A percentile compares a stretch with the other conserved stretches of the same genome.
Evolutionary conservation across 2,329 filamentous ascomycete species (phyloP).

Genomic region (Claviceps monticola): DNA sequence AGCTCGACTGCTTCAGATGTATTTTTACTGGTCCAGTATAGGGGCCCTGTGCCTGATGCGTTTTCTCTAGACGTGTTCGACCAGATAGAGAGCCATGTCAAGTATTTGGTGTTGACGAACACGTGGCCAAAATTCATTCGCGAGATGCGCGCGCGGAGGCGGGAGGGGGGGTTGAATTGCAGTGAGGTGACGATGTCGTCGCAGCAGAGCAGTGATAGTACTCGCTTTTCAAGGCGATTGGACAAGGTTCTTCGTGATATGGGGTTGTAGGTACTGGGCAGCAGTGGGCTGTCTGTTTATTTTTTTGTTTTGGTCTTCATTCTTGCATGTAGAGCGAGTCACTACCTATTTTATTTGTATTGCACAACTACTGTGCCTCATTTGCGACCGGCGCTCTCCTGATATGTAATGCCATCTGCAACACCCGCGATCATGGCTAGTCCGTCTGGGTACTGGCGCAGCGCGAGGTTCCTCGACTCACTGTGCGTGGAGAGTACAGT

Average conservation of each 20-base stretch:
- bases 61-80: conserved; percentile 44
- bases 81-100: conserved; percentile 41
- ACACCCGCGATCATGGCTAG: conserved; percentile 14
- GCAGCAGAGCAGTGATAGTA: neutral
- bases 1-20: conserved; percentile 28
- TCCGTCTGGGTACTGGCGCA: conserved; percentile 18
- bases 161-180: conserved; percentile 7
- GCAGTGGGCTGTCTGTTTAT: neutral
- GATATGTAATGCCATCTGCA: conserved; percentile 13
- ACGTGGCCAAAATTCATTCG: conserved; percentile 47
- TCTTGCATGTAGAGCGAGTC: neutral
- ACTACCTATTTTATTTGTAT: no score
- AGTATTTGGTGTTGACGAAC: conserved; percentile 53
- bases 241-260: conserved; percentile 1
- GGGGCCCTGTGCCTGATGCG: conserved; percentile 27
- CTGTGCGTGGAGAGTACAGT: conserved; percentile 19
- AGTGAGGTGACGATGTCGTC: neutral
- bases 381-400: neutral
- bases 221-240: conserved; percentile 1
- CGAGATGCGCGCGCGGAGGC: conserved; percentile 8
- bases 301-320: neutral
- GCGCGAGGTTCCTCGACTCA: conserved; percentile 21
- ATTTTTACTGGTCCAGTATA: conserved; percentile 28
- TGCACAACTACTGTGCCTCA: no score
- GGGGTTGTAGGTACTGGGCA: neutral